Base-by-base conservation (phyloP, 2,329 filamentous ascomycete species). In the Botryosphaeria agaves region DNA sequence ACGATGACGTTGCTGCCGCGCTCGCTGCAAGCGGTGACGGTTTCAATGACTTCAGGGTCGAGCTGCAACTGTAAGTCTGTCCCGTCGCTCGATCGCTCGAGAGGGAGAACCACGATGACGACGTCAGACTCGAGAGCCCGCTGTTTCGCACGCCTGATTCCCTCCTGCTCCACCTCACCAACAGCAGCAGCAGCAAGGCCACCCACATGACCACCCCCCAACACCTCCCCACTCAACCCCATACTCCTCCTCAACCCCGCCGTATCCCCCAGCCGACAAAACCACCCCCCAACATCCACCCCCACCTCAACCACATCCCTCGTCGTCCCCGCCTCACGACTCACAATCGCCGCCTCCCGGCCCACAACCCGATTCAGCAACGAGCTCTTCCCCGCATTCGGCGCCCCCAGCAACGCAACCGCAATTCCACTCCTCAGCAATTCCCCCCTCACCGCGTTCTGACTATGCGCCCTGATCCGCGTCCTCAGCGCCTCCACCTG, bases 351-450 rank as follows among this genome's bases (percentile, higher is more conserved):
- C 2, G 89, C 89, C 49, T 95, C 87, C 31, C 85, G 66, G 0
- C 89, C 87, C 3, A 94, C 82, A 30, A 98, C 69, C 14, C 75
- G 62, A 48, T 98, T 98, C 54, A 98, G 71, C 35, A 98, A 55
- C 9, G 84, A 94, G 50, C 85, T 94, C 52, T 98, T 98, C 9
- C 89, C 89, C 0, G 76, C 84, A 45, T 98, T 98, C 1, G 89
- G 89, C 5, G 85, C 83, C 0, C 89, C 89, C 1, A 98, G 61
- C 3, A 98, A 62, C 2, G 87, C 81, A 35, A 98, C 72, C 33
- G 71, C 72, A 40, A 98, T 91, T 1, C 89, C 89, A 42, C 72
- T 80, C 7, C 84, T 67, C 20, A 95, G 59, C 30, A 98, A 60
- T 52, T 94, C 85, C 6, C 80, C 84, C 29, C 79, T 70, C 31